phyloP scores from a whole-genome alignment of 148 eudicot genomes.

The Euryodendron excelsum region DNA sequence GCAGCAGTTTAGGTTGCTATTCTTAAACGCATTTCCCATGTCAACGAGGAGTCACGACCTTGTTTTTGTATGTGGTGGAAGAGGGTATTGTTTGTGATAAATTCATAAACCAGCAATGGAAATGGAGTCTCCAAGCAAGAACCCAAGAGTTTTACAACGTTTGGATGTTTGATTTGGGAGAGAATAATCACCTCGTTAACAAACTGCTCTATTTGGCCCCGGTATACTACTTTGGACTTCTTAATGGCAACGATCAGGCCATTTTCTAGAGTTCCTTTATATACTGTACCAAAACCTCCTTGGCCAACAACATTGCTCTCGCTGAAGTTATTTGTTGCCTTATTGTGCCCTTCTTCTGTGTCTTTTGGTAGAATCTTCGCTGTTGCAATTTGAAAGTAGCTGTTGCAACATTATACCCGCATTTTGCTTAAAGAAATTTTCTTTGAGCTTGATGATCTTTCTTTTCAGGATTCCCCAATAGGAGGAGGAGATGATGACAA shows the following conservation, averaged over 20 bases:
- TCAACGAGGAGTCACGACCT: background rate
- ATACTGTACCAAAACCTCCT: conserved; percentile 24
- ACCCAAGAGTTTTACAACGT: conserved; percentile 24
- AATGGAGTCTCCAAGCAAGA: conserved; percentile 26
- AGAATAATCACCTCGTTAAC: conserved; percentile 26
- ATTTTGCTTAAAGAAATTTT: conserved; percentile 25
- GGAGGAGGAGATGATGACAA: background rate
- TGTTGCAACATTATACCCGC: conserved; percentile 27
- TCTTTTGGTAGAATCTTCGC: background rate
- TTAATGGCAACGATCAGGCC: conserved; percentile 14
- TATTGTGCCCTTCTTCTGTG: conserved; percentile 20
- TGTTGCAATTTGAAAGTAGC: conserved; percentile 2
- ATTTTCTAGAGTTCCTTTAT: conserved; percentile 14
- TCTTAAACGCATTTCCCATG: conserved; percentile 22
- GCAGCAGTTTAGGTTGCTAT: conserved; percentile 35
- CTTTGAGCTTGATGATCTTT: conserved; percentile 3
- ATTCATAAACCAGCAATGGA: conserved; percentile 31
- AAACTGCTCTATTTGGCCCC: conserved; percentile 24
- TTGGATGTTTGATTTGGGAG: conserved; percentile 22
- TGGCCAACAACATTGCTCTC: conserved; percentile 17
- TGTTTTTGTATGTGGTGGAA: conserved; percentile 27
- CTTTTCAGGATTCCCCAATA: conserved; percentile 10
- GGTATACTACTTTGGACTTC: conserved; percentile 22
- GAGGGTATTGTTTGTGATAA: conserved; percentile 25
- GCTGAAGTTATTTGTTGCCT: conserved; percentile 23